Percentiles rank a stretch among this genome's conserved stretches.
These are phyloP conservation scores for Coccomyxa sp. DNA, from an alignment of 139 green algal genomes.

Conservation along the genomic window DNA sequence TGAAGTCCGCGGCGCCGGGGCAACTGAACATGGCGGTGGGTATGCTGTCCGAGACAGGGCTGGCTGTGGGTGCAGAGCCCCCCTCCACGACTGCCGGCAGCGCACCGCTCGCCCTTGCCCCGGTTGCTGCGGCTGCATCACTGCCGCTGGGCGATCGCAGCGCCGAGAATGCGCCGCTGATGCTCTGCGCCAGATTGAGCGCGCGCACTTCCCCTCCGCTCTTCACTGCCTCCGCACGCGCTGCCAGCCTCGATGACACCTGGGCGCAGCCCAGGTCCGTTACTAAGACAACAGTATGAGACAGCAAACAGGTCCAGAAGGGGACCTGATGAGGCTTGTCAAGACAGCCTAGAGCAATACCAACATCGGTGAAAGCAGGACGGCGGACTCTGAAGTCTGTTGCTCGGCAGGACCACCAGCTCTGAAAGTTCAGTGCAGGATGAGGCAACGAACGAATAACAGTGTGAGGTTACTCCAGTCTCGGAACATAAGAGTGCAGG, in stretches of 20 bases:
- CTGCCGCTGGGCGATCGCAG: not conserved
- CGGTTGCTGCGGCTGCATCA: not conserved
- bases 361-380: too few relatives aligned
- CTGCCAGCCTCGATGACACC: not conserved
- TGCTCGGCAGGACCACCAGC: too few relatives aligned
- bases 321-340: too few relatives aligned
- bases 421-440: too few relatives aligned
- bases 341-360: too few relatives aligned
- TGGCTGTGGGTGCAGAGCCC: not conserved
- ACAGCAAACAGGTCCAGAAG: too few relatives aligned
- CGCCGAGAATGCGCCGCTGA: not conserved
- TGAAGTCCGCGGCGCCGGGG: constrained; percentile 13
- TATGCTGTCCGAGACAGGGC: constrained; percentile 16
- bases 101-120: not conserved
- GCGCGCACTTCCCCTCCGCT: not conserved
- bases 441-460: too few relatives aligned
- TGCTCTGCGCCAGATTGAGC: not conserved
- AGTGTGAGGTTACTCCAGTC: too few relatives aligned
- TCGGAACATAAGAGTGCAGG: too few relatives aligned
- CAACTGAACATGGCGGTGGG: constrained; percentile 9
- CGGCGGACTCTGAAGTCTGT: too few relatives aligned
- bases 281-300: too few relatives aligned
- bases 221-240: not conserved
- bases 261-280: not conserved
- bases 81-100: constrained; percentile 6